Evolutionary conservation across 129 eudicot genomes (phyloP).

Genomic region (Centrapalus pauciflorus): DNA sequence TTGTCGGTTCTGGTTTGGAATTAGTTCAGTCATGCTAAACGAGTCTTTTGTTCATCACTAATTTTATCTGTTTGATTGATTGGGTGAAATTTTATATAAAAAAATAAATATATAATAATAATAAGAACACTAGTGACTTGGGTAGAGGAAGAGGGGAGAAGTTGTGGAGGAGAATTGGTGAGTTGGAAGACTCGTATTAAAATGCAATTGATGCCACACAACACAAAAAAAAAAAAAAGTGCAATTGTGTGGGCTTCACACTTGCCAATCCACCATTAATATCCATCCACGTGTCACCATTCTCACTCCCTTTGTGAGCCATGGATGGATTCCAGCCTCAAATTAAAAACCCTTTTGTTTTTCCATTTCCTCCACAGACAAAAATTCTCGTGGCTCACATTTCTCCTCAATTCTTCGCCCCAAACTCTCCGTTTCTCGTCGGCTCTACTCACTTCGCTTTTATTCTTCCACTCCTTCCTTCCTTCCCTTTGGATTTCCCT

Average conservation of each 20-base stretch:
- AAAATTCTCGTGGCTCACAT: constrained; percentile 62
- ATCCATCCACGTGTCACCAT: constrained; percentile 51
- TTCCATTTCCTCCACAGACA: background rate
- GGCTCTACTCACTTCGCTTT: background rate
- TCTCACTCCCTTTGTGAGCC: background rate
- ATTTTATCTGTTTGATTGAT: too few relatives aligned
- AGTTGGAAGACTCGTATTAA: background rate
- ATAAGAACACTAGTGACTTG: too few relatives aligned
- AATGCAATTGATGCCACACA: constrained; percentile 11
- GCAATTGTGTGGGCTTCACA: constrained; percentile 38
- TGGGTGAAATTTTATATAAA: too few relatives aligned
- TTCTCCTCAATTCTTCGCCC: constrained; percentile 10
- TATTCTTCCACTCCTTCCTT: background rate
- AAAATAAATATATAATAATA: too few relatives aligned
- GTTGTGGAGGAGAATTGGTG: constrained; percentile 5
- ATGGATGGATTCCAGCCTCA: constrained; percentile 49
- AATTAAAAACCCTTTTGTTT: constrained; percentile 20
- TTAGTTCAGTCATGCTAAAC: too few relatives aligned
- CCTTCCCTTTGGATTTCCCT: background rate
- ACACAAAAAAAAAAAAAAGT: constrained; percentile 31
- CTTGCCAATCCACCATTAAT: constrained; percentile 25
- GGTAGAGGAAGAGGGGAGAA: background rate
- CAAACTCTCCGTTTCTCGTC: background rate
- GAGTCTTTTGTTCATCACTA: too few relatives aligned
- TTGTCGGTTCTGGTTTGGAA: too few relatives aligned